phyloP scores from a whole-genome alignment of 2,329 filamentous ascomycete species.

The Claviceps sp. region DNA sequence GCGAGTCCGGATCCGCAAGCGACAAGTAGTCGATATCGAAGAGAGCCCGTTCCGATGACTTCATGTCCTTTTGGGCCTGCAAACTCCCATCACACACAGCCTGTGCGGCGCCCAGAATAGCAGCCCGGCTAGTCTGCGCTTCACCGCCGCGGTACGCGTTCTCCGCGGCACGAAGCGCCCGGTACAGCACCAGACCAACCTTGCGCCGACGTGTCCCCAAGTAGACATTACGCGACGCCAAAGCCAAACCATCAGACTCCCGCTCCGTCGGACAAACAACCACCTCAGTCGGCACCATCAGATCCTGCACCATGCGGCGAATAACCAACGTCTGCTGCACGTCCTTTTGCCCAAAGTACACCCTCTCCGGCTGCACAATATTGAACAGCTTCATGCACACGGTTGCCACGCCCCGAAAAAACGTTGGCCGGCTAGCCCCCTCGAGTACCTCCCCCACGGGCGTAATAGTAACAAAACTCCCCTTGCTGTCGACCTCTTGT shows the following conservation, averaged over 20 bases:
- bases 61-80: constrained; percentile 47
- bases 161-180: constrained; percentile 59
- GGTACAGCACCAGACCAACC: constrained; percentile 58
- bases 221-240: constrained; percentile 91
- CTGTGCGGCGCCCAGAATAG: constrained; percentile 61
- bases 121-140: constrained; percentile 35
- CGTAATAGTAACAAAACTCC: constrained; percentile 84
- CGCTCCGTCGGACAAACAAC: constrained; percentile 62
- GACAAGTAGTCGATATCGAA: constrained; percentile 91
- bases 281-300: constrained; percentile 65
- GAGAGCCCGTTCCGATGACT: constrained; percentile 45
- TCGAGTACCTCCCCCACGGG: constrained; percentile 73
- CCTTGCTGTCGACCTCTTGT: constrained; percentile 60
- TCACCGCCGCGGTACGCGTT: constrained; percentile 39
- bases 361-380: constrained; percentile 46
- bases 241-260: constrained; percentile 69
- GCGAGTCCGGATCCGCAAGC: constrained; percentile 68
- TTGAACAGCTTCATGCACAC: constrained; percentile 71
- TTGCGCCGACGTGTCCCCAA: constrained; percentile 61
- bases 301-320: constrained; percentile 73
- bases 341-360: constrained; percentile 96
- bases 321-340: constrained; percentile 92
- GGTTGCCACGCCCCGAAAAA: constrained; percentile 92
- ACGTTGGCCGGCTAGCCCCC: constrained; percentile 75
- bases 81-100: constrained; percentile 41